A percentile compares a stretch with the other conserved stretches of the same genome.
These are phyloP conservation scores for Verticillium albo-atrum DNA, from an alignment of 2,329 filamentous ascomycete species.

Conservation along the genomic window DNA sequence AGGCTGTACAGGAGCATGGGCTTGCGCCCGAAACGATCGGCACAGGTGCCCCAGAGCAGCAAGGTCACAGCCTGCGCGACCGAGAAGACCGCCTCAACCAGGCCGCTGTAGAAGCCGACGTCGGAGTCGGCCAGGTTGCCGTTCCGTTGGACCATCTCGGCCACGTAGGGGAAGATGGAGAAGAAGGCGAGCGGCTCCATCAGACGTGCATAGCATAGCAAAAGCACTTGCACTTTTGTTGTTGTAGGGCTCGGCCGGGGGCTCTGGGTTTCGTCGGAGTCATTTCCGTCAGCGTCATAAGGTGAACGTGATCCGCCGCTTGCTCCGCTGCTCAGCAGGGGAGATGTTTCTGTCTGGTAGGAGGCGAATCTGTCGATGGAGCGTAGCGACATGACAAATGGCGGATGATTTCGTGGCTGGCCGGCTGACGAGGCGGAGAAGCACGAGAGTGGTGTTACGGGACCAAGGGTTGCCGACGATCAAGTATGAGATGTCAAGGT, in stretches of 20 bases:
- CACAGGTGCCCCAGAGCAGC: constrained; percentile 63
- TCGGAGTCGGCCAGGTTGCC: constrained; percentile 58
- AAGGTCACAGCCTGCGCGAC: constrained; percentile 74
- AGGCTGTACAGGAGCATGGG: constrained; percentile 67
- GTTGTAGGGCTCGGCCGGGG: neutral
- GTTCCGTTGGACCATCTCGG: constrained; percentile 67
- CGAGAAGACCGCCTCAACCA: constrained; percentile 72
- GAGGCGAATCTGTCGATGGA: neutral
- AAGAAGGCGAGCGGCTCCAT: constrained; percentile 81
- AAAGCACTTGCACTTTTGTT: constrained; percentile 58
- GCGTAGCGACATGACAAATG: neutral
- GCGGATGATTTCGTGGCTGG: neutral
- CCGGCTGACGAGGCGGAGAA: neutral
- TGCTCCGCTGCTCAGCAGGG: neutral
- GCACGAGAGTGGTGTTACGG: neutral
- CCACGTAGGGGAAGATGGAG: constrained; percentile 76
- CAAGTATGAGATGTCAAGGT: neutral
- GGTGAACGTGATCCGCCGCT: neutral
- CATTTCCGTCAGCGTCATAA: neutral
- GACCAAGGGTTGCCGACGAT: neutral
- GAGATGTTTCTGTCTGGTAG: neutral
- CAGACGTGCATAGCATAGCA: constrained; percentile 69
- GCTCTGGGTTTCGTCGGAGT: neutral
- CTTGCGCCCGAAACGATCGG: constrained; percentile 66
- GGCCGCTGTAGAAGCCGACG: constrained; percentile 73